Evolutionary conservation across 805 yeast species (phyloP), one percentile per base, ranked within the genome.

Genomic region (Pichia paraexigua): DNA sequence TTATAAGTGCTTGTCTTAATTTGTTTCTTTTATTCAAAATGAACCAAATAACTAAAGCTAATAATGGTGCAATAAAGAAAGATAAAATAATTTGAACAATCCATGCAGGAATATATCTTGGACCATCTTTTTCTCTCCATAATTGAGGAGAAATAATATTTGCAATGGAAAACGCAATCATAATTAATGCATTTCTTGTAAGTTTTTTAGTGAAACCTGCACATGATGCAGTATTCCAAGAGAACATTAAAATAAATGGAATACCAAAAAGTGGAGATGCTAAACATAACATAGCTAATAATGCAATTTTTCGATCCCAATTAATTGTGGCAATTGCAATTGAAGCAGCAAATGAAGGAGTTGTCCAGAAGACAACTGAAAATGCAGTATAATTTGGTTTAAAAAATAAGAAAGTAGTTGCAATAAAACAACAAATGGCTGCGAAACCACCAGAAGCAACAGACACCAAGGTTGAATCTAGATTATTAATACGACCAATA

Each of bases 81-180:
- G 79, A 71, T n/a, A 77, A 56, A 12, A 78, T 79, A 47, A 79
- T 76, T 58, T 79, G 84, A 12, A 78, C 79, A 49, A 73, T 67
- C 84, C 85, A 74, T 10, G 80, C 76, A 7, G 75, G 72, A 40
- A 63, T 53, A 56, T 71, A 76, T 53, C 78, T 64, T 46, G 84
- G 83, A 10, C 72, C 71, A 56, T 75, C 77, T n/a, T 58, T 64
- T 10, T 57, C 68, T 59, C 71, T 69, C 82, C 83, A 80, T 37
- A 79, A 59, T 60, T 79, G 84, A 3, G 84, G 83, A 5, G 81
- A 74, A 28, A 79, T 73, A 37, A 79, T 70, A 56, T 80, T 79
- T 10, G 79, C 68, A 47, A 78, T 55, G 52, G 77, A 68, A 52
- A 75, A 79, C 20, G 70, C 70, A n/a, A 71, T 63, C 78, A 78